These are phyloP conservation scores for Penicillium sp. DNA, from an alignment of 2,329 filamentous ascomycete genomes.

Conservation along the genomic window DNA sequence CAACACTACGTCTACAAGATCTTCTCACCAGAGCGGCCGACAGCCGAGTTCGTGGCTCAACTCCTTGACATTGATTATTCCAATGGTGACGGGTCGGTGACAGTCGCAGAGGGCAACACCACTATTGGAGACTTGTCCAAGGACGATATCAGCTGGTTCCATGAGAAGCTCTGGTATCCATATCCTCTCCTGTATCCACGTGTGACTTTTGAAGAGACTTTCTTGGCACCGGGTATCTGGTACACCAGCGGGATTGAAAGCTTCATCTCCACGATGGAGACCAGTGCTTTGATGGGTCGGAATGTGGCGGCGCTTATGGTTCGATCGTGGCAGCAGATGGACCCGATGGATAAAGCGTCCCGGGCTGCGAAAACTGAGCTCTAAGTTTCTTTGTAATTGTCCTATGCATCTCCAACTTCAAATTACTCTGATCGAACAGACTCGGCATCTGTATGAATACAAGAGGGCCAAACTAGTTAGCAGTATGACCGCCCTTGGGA, in stretches of 20 bases:
- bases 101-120: conserved; percentile 14
- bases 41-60: conserved; percentile 44
- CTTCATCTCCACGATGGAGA: conserved; percentile 98
- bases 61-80: conserved; percentile 46
- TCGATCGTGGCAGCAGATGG: conserved; percentile 48
- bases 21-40: conserved; percentile 54
- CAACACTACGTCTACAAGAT: conserved; percentile 62
- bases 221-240: conserved; percentile 53
- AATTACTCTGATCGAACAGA: neutral
- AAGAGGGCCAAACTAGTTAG: too few relatives aligned
- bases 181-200: conserved; percentile 84
- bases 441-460: too few relatives aligned
- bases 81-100: conserved; percentile 5
- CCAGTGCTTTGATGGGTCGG: conserved; percentile 78
- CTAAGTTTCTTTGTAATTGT: neutral
- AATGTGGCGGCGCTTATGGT: conserved; percentile 55
- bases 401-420: neutral
- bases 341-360: neutral
- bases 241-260: conserved; percentile 72
- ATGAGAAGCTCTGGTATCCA: conserved; percentile 72
- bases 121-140: conserved; percentile 36
- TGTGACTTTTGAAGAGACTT: conserved; percentile 77
- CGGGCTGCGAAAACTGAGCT: conserved; percentile 11
- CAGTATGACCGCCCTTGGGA: too few relatives aligned
- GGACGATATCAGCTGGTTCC: conserved; percentile 65